These are phyloP conservation scores for Nepenthes alata DNA, from an alignment of 179 eudicot species.

Conservation along the genomic window DNA sequence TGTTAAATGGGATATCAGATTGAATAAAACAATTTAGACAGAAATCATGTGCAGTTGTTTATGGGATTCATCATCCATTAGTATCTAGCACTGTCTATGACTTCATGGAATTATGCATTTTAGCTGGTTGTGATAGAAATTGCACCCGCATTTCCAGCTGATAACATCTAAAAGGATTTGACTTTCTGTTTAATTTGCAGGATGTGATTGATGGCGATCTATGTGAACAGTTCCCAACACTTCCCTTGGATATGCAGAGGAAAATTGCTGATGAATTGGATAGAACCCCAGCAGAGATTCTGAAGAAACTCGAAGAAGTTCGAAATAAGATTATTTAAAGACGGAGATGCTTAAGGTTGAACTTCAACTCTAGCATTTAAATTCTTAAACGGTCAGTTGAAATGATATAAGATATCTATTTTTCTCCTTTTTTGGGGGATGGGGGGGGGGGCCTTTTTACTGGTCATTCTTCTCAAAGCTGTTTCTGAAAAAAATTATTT, in stretches of 20 bases:
- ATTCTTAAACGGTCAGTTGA: too few relatives aligned
- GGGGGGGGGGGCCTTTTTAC: too few relatives aligned
- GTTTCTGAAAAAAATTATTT: too few relatives aligned
- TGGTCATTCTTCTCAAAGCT: too few relatives aligned
- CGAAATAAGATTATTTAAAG: slow-evolving; percentile 72
- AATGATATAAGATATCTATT: too few relatives aligned
- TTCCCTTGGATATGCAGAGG: slow-evolving; percentile 89
- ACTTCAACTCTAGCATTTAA: background rate
- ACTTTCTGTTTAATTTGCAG: slow-evolving; percentile 28
- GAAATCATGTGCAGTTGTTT: too few relatives aligned
- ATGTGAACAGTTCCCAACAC: slow-evolving; percentile 87
- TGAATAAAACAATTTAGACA: too few relatives aligned
- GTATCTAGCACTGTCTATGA: too few relatives aligned
- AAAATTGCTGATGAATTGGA: slow-evolving; percentile 96
- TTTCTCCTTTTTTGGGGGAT: too few relatives aligned
- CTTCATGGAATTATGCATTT: too few relatives aligned
- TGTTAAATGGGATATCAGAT: too few relatives aligned
- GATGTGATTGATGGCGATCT: slow-evolving; percentile 98
- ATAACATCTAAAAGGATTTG: background rate
- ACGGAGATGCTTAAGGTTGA: background rate
- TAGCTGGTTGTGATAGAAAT: background rate
- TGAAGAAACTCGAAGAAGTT: slow-evolving; percentile 93
- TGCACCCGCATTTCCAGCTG: background rate
- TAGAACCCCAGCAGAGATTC: slow-evolving; percentile 84
- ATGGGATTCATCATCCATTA: too few relatives aligned